Conservation (phyloP, 257 asterid genomes). For the Fraxinus quadrangulata region DNA sequence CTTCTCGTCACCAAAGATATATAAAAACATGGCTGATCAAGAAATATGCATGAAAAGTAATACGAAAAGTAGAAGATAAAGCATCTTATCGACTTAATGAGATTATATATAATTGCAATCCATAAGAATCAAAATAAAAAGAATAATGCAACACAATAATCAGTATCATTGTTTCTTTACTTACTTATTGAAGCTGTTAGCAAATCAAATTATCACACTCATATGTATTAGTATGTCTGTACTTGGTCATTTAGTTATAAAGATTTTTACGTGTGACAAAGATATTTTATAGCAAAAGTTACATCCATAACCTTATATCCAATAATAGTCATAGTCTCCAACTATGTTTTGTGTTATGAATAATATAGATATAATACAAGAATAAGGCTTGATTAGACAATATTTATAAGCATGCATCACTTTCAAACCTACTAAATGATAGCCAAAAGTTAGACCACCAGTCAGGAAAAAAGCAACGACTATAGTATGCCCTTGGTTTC, state of each 20-base stretch:
- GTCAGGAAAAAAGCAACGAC: background rate
- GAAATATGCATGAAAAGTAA: no score
- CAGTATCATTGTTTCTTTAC: slow-evolving; percentile 23
- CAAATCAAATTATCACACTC: no score
- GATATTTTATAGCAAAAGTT: background rate
- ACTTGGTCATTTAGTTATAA: no score
- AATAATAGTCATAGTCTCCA: background rate
- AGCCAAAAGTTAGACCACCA: background rate
- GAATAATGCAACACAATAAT: background rate
- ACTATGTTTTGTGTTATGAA: background rate
- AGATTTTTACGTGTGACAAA: no score
- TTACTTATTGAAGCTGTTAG: no score
- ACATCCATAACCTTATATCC: background rate
- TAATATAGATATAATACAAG: background rate
- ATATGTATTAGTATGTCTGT: no score
- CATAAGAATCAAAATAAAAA: background rate
- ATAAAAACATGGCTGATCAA: background rate
- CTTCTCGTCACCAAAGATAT: background rate
- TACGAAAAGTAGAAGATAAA: no score
- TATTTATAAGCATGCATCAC: background rate
- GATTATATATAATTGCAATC: background rate
- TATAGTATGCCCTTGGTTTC: background rate
- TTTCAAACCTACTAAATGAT: no score
- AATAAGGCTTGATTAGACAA: background rate
- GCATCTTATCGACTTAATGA: background rate